These are phyloP conservation scores for Aspergillus quadricinctus DNA, from an alignment of 2,329 filamentous ascomycete species.

Conservation along the genomic window DNA sequence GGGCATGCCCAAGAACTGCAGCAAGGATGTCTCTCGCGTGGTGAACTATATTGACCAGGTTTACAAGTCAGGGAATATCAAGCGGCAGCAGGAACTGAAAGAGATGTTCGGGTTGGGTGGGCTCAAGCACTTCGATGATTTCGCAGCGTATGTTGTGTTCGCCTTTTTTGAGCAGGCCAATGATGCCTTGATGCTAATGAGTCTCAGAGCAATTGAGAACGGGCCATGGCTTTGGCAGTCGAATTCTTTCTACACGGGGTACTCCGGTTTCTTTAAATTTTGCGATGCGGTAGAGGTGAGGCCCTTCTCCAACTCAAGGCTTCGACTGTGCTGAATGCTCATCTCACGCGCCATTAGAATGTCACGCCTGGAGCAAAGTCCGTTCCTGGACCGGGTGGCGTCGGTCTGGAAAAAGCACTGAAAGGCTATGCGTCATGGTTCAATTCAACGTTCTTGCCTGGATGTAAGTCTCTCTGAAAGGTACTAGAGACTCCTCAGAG, in stretches of 20 bases:
- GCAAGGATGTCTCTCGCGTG: slow-evolving; percentile 48
- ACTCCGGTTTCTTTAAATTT: slow-evolving; percentile 46
- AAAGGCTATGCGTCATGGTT: slow-evolving; percentile 54
- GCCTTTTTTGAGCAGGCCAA: neutral
- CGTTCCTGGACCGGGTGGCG: slow-evolving; percentile 40
- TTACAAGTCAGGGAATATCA: slow-evolving; percentile 39
- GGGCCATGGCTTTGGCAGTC: slow-evolving; percentile 58
- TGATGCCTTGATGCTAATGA: neutral
- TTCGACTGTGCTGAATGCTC: neutral
- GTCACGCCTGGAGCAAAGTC: slow-evolving; percentile 24
- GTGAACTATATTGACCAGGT: slow-evolving; percentile 53
- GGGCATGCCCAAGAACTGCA: slow-evolving; percentile 58
- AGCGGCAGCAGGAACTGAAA: slow-evolving; percentile 46
- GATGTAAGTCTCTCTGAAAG: slow-evolving; percentile 36
- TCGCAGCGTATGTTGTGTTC: slow-evolving; percentile 36
- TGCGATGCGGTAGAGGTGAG: slow-evolving; percentile 49
- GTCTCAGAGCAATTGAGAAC: slow-evolving; percentile 45
- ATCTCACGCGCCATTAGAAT: slow-evolving; percentile 24
- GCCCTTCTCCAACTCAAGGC: slow-evolving; percentile 1
- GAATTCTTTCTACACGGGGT: slow-evolving; percentile 47
- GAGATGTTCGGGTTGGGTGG: slow-evolving; percentile 48
- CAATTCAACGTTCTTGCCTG: slow-evolving; percentile 44
- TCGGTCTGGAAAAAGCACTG: slow-evolving; percentile 53
- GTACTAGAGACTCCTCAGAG: neutral
- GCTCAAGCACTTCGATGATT: slow-evolving; percentile 51